These are phyloP conservation scores for Vachellia collinsii DNA, from an alignment of 306 rosid species.

Conservation along the genomic window DNA sequence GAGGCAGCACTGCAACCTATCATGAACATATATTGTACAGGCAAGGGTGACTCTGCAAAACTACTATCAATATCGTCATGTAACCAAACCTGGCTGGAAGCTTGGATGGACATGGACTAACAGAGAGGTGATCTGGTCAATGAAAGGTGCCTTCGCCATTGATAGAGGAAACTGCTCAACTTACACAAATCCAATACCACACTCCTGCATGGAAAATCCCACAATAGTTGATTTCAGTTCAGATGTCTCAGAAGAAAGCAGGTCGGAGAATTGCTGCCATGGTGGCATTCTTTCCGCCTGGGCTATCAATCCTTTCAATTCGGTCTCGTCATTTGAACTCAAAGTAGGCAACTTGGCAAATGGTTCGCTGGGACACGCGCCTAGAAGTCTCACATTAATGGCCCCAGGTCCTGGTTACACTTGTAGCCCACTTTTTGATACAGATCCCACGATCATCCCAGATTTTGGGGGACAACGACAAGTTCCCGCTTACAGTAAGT, in stretches of 20 bases:
- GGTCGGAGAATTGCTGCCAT: conserved; percentile 65
- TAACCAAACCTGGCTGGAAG: conserved; percentile 78
- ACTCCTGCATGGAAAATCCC: conserved; percentile 69
- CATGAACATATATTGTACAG: conserved; percentile 46
- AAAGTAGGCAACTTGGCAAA: conserved; percentile 51
- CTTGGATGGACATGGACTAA: conserved; percentile 76
- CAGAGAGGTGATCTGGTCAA: conserved; percentile 76
- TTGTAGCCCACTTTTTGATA: conserved; percentile 60
- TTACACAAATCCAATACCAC: conserved; percentile 53
- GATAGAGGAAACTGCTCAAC: conserved; percentile 64
- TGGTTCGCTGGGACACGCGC: conserved; percentile 44
- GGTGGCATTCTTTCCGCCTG: conserved; percentile 70
- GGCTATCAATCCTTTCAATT: conserved; percentile 51
- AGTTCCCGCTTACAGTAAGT: conserved; percentile 71
- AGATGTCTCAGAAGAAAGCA: conserved; percentile 47
- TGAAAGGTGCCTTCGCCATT: conserved; percentile 75
- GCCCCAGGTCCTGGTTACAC: conserved; percentile 88
- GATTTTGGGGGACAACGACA: conserved; percentile 66
- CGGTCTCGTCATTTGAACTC: conserved; percentile 72
- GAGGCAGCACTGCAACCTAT: background rate
- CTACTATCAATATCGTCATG: conserved; percentile 64
- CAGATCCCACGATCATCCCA: conserved; percentile 57
- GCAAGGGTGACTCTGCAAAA: conserved; percentile 72
- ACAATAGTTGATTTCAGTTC: conserved; percentile 56
- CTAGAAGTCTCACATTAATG: conserved; percentile 59